Evolutionary conservation across 1,139 yeast genomes (phyloP), one percentile per base, ranked within the genome.

Genomic region (Fermentozyma sake): DNA sequence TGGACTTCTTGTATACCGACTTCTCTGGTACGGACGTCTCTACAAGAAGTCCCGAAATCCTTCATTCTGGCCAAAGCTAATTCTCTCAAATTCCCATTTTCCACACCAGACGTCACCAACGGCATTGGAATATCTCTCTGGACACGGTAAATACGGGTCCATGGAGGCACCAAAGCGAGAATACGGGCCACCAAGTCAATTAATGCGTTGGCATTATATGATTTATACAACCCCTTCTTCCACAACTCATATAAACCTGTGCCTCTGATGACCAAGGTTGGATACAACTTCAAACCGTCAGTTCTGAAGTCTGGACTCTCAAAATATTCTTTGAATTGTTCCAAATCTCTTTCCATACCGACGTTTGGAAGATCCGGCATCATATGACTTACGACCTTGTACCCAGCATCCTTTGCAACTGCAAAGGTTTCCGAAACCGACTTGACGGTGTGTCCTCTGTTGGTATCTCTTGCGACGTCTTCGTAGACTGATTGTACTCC

Each of bases 91-190:
- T 91, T 91, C 47, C 99, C 99, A 55, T 91, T 93, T 48, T 91
- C 99, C 24, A 91, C 99, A 44, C 99, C 99, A 1, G 96, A 84
- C 1, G 96, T 84, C 22, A 91, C 99, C 43, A 91, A 68, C 0
- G 99, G 99, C 99, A 91, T 91, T 15, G 99, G 99, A 32, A 91
- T 91, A 70, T 91, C 99, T 65, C 99, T 75, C 61, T 91, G 99
- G 17, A 91, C 98, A 55, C 99, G 78, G 58, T 91, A 91, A 43
- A 91, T 91, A 62, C 99, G 79, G 4, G 99, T 91, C 99, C 99
- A 91, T 6, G 99, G 99, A 16, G 99, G 98, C 4, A 91, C 97
- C 38, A 91, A 65, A 0, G 97, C 96, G 64, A 91, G 64, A 31
- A 91, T 91, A 46, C 97, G 75, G 0, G 98, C 98, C 26, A 91